Evolutionary conservation across 2,329 filamentous ascomycete genomes (phyloP), one percentile per base, ranked within the genome.

Genomic region (Nemania sp.): DNA sequence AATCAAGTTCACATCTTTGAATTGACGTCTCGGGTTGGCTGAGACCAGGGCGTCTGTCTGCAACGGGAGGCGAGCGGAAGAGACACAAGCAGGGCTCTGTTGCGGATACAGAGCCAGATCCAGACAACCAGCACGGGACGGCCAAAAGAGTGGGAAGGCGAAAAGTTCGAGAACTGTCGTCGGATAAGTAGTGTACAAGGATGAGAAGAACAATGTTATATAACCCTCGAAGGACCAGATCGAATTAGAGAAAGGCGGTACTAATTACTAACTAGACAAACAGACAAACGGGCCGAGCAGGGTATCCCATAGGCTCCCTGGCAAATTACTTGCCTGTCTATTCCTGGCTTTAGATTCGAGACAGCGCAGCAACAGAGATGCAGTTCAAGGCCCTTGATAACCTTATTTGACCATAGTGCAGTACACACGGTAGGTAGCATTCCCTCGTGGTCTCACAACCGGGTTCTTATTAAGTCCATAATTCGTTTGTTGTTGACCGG

Each of bases 131-230:
- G 41, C 19, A 15, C 30, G 26, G 42, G 12, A 30, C 19, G 11
- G n/a, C n/a, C n/a, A n/a, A n/a, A 44, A 47, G 37, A 43, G 49
- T 42, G 40, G 42, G 34, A 54, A 44, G 40, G 9, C 39, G 36
- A 33, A n/a, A 54, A 5, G 49, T 37, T 53, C 43, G 44, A 53
- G 46, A 44, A 49, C 43, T 19, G 46, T 23, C 53, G 49, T 37
- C 24, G 24, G 23, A 31, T 46, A n/a, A n/a, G n/a, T n/a, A n/a
- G n/a, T n/a, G n/a, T n/a, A 42, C 51, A 52, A 44, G 51, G 51
- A 41, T 55, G 42, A 14, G 44, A 24, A 33, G 19, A 47, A 44
- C 41, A n/a, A n/a, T n/a, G n/a, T 54, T 46, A 42, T 50, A 46
- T 19, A 19, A 30, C 26, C 15, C 4, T 20, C 36, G 11, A 30